Base-by-base conservation (phyloP, 129 eudicot species). In the carrot (Daucus carota) region DNA sequence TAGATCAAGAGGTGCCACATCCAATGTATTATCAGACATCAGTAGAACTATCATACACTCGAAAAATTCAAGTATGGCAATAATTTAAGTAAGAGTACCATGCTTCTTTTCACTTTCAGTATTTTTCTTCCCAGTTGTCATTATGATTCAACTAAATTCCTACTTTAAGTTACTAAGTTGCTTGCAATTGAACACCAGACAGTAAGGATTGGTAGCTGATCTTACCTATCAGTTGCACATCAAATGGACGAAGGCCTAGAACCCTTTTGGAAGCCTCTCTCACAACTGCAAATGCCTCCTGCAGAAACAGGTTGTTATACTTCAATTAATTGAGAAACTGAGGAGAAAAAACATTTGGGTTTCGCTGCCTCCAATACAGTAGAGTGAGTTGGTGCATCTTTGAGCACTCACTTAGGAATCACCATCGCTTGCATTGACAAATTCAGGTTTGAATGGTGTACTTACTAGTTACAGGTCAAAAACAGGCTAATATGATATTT, bases 171-270 rank as follows among this genome's bases (percentile, higher is more conserved):
- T 43, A 54, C 31, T 29, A 20, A 50, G 22, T 8, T n/a, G 9
- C 14, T 24, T 38, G 4, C 29, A 50, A 77, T 31, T 6, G 43
- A 32, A 77, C 28, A 72, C 45, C 80, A 28, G 42, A 17, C n/a
- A n/a, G n/a, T n/a, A n/a, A n/a, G n/a, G n/a, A n/a, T n/a, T 31
- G 41, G 34, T 29, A 70, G 38, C 43, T 6, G 20, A 73, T 63
- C 38, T 70, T 84, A 93, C 98, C 97, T 78, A 94, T 88, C 47
- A 94, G 83, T 77, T 94, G 98, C 38, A 94, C 98, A 84, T 94
- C 98, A 62, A 94, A 94, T 66, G 98, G 98, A 29, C 98, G 97
- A 80, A 94, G 98, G 54, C 98, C 98, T 41, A 94, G 79, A 83
- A 94, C 97, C 78, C 98, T 87, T 81, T 81, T 94, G 57, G 98